Evolutionary conservation across 768 basidiomycete genomes (phyloP).

Genomic region (Kwoniella dejecticola): DNA sequence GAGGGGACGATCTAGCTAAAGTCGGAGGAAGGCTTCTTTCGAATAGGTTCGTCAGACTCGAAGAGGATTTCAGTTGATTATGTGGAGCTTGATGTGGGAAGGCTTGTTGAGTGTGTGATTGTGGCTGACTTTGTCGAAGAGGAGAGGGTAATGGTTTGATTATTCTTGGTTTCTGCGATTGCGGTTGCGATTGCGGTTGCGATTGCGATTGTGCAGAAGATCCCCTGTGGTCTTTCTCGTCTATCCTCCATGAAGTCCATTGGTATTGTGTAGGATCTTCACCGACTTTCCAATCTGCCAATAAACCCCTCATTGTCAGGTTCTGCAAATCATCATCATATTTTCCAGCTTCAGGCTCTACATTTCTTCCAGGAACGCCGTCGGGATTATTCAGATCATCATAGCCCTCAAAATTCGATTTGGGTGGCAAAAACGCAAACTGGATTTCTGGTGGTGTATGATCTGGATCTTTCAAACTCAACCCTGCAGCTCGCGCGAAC

Average conservation of each 20-base stretch:
- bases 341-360: background rate
- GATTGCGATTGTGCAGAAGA: background rate
- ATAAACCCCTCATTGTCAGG: slow-evolving; percentile 9
- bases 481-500: slow-evolving; percentile 25
- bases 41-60: slow-evolving; percentile 1
- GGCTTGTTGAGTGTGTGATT: background rate
- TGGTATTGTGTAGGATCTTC: slow-evolving; percentile 2
- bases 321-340: slow-evolving; percentile 4
- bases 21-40: background rate
- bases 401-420: too few species aligned
- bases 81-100: background rate
- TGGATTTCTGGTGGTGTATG: slow-evolving; percentile 16
- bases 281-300: slow-evolving; percentile 17
- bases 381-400: too few species aligned
- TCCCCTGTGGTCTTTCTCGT: background rate
- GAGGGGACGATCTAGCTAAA: slow-evolving; percentile 11
- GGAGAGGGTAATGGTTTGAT: slow-evolving; percentile 26
- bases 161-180: slow-evolving; percentile 7
- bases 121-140: background rate
- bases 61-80: too few species aligned
- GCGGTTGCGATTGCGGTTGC: background rate
- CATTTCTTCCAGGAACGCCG: too few species aligned
- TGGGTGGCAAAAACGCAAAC: slow-evolving; percentile 10
- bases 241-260: slow-evolving; percentile 16
- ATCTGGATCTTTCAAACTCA: slow-evolving; percentile 28